Evolutionary conservation across 495 filamentous ascomycete species (phyloP), one percentile per base, ranked within the genome.

Genomic region (Penicillium macrosclerotiorum): DNA sequence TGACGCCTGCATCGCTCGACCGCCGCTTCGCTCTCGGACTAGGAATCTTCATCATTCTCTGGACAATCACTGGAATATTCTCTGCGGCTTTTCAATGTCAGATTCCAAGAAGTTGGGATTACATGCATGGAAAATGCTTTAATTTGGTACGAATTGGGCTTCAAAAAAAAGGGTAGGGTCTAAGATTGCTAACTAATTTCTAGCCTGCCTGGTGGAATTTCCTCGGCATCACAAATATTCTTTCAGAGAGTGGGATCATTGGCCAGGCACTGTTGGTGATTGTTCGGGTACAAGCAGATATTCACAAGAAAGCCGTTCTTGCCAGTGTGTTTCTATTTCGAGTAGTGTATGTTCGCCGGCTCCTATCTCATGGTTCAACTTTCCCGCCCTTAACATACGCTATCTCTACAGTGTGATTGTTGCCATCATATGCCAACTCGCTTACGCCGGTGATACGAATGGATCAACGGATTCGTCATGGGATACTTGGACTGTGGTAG

Each of bases 61-160:
- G 74, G 74, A 44, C 50, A 6, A 5, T 70, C 13, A 37, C 55
- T 14, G 57, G 62, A 16, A 40, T 73, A 6, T 42, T 75, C 20
- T 59, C 57, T 3, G 53, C 60, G 0, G 63, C 67, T 8, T 75
- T 78, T 19, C 68, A 75, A 41, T 78, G 74, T 33, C 50, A 54
- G 8, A 19, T 55, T 11, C 64, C 66, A 3, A 36, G 56, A 2
- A 55, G 67, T 1, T 78, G 74, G 74, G 57, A 64, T 33, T 52
- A 68, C 19, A 31, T 68, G 16, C 25, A 55, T 22, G 39, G 53
- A 5, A 57, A 45, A 14, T 75, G 74, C 30, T 59, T 72, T 34
- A 47, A 72, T 38, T 49, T 52, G 46, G 67, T 71, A 51, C 54
- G 65, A 46, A 2, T 5, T 11, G 8, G 8, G 7, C 2, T 1